A percentile compares a stretch with the other conserved stretches of the same genome.
These are phyloP conservation scores for Parsonsia alboflavescens DNA, from an alignment of 257 asterid species.

Conservation along the genomic window DNA sequence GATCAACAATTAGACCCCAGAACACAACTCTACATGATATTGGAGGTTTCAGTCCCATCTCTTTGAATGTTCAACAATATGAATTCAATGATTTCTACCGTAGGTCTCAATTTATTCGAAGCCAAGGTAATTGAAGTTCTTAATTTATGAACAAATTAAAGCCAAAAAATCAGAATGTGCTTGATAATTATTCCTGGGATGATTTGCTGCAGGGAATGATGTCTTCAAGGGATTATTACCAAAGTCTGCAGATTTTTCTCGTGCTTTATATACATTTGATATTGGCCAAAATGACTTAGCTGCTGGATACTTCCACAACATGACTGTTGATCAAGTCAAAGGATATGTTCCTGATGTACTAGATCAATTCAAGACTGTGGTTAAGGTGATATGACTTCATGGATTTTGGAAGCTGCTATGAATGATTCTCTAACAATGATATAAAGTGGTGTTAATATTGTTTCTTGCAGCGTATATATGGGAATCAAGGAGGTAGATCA, in stretches of 20 bases:
- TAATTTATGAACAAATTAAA: slow-evolving; percentile 26
- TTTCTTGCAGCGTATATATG: slow-evolving; percentile 3
- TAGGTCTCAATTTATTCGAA: slow-evolving; percentile 55
- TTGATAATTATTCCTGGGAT: slow-evolving; percentile 20
- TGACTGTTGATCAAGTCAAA: slow-evolving; percentile 67
- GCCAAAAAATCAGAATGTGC: background rate
- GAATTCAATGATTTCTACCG: slow-evolving; percentile 67
- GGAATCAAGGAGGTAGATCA: slow-evolving; percentile 19
- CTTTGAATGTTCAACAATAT: slow-evolving; percentile 54
- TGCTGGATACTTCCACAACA: slow-evolving; percentile 68
- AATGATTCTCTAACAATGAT: background rate
- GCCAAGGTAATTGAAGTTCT: slow-evolving; percentile 38
- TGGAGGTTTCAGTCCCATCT: slow-evolving; percentile 81
- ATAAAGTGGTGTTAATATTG: background rate
- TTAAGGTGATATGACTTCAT: slow-evolving; percentile 43
- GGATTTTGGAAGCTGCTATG: background rate
- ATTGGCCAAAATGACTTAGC: slow-evolving; percentile 87
- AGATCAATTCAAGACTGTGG: slow-evolving; percentile 50
- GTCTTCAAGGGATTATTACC: slow-evolving; percentile 53
- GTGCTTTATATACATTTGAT: slow-evolving; percentile 73
- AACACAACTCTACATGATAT: slow-evolving; percentile 56
- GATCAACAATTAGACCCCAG: slow-evolving; percentile 81
- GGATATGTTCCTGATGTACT: slow-evolving; percentile 64
- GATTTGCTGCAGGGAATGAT: slow-evolving; percentile 39
- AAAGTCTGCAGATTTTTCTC: slow-evolving; percentile 33